A percentile compares a stretch with the other conserved stretches of the same genome.
phyloP scores from a whole-genome alignment of 225 moss, liverwort and hornwort species.

The Anthoceros angustus region DNA sequence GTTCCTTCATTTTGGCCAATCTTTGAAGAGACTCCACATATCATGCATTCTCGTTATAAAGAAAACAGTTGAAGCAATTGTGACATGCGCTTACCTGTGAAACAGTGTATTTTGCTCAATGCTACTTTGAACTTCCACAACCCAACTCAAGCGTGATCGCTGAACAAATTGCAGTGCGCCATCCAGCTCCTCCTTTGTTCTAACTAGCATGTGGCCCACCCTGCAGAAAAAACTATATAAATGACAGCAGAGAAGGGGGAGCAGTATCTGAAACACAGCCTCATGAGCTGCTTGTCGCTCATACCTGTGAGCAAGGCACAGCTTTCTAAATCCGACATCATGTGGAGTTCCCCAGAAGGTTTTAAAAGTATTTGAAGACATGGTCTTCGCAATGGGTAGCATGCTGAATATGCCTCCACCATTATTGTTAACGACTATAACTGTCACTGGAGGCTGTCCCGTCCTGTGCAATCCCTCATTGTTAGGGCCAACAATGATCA shows the following conservation, averaged over 20 bases:
- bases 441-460: conserved; percentile 86
- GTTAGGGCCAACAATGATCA: background rate
- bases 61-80: background rate
- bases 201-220: conserved; percentile 49
- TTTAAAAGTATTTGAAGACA: conserved; percentile 47
- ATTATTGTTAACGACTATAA: conserved; percentile 88
- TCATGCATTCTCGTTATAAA: background rate
- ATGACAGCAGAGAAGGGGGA: background rate
- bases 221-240: conserved; percentile 15
- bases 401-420: conserved; percentile 96
- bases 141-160: conserved; percentile 58
- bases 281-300: background rate
- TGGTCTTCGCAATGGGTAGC: conserved; percentile 53
- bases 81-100: conserved; percentile 22
- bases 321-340: conserved; percentile 40
- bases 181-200: conserved; percentile 62
- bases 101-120: conserved; percentile 63
- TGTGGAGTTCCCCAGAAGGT: conserved; percentile 71
- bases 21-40: background rate
- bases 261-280: background rate
- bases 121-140: conserved; percentile 82
- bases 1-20: background rate
- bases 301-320: conserved; percentile 90
- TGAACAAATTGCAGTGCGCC: conserved; percentile 43
- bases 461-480: conserved; percentile 27